A percentile compares a stretch with the other conserved stretches of the same genome.
Evolutionary conservation across 805 yeast species (phyloP).

Genomic region (Candida tibetensis): DNA sequence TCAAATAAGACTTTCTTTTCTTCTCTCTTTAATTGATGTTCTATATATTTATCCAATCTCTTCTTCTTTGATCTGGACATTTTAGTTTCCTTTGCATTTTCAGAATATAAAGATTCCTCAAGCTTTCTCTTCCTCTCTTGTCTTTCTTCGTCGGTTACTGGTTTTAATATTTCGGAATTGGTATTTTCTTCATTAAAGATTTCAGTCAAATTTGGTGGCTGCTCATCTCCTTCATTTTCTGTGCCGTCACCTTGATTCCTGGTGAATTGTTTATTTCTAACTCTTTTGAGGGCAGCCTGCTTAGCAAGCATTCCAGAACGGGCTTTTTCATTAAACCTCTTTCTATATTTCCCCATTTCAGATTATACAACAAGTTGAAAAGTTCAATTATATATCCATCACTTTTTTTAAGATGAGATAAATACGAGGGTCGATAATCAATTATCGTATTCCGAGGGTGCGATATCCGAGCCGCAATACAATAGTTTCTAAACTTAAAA

Average conservation of each 20-base stretch:
- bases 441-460: constrained; percentile 4
- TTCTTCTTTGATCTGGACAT: constrained; percentile 68
- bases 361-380: not conserved
- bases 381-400: no score
- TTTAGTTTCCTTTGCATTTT: constrained; percentile 59
- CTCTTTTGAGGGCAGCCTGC: constrained; percentile 64
- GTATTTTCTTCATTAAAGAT: constrained; percentile 36
- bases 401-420: constrained; percentile 6
- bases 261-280: constrained; percentile 66
- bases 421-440: no score
- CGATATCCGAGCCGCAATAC: no score
- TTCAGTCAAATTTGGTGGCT: constrained; percentile 9
- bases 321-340: constrained; percentile 81
- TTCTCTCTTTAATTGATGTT: constrained; percentile 83
- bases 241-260: constrained; percentile 42
- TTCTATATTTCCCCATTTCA: constrained; percentile 76
- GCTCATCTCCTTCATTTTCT: constrained; percentile 7
- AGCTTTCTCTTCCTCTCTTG: constrained; percentile 62
- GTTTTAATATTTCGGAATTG: constrained; percentile 60
- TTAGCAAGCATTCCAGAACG: constrained; percentile 80
- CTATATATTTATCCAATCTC: constrained; percentile 87
- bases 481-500: no score
- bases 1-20: constrained; percentile 77
- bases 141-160: constrained; percentile 63
- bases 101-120: constrained; percentile 53